Evolutionary conservation across 371 early-diverging fungal genomes (phyloP).

Genomic region (Mucor sp.): DNA sequence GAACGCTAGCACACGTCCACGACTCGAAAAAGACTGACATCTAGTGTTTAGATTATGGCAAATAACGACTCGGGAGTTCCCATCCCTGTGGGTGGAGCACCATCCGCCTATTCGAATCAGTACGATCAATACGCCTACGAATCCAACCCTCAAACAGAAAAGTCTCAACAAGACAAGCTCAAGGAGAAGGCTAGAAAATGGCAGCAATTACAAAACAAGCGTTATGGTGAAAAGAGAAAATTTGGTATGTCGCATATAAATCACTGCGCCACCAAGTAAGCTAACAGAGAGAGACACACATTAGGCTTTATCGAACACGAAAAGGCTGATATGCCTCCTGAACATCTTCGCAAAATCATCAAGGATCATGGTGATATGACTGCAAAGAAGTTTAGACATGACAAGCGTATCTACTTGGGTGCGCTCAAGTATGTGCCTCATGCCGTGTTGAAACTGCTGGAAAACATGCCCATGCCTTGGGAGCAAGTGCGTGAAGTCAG

Average conservation of each 20-base stretch:
- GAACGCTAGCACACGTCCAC: neutral
- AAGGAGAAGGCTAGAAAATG: slow-evolving; percentile 86
- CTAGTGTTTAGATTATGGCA: neutral
- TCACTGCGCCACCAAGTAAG: neutral
- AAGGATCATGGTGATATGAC: slow-evolving; percentile 99
- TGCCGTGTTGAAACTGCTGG: slow-evolving; percentile 95
- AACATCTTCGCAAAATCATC: slow-evolving; percentile 96
- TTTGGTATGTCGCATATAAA: slow-evolving; percentile 63
- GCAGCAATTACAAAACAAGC: slow-evolving; percentile 89
- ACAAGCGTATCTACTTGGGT: slow-evolving; percentile 96
- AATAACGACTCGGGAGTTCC: slow-evolving; percentile 27
- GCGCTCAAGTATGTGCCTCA: slow-evolving; percentile 99
- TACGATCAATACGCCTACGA: slow-evolving; percentile 45
- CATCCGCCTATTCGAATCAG: slow-evolving; percentile 38
- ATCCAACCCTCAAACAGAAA: slow-evolving; percentile 35
- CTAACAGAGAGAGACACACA: neutral
- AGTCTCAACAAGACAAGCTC: slow-evolving; percentile 58
- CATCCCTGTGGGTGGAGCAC: slow-evolving; percentile 35
- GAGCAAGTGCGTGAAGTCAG: slow-evolving; percentile 96
- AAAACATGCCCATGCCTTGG: slow-evolving; percentile 99
- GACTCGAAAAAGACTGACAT: neutral
- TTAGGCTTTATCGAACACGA: slow-evolving; percentile 69
- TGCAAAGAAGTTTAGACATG: slow-evolving; percentile 93
- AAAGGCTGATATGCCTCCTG: slow-evolving; percentile 97
- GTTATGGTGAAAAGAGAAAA: slow-evolving; percentile 92